These are phyloP conservation scores for Tetrahymena thermophila DNA, from an alignment of 73 alveolate genomes.

Conservation along the genomic window DNA sequence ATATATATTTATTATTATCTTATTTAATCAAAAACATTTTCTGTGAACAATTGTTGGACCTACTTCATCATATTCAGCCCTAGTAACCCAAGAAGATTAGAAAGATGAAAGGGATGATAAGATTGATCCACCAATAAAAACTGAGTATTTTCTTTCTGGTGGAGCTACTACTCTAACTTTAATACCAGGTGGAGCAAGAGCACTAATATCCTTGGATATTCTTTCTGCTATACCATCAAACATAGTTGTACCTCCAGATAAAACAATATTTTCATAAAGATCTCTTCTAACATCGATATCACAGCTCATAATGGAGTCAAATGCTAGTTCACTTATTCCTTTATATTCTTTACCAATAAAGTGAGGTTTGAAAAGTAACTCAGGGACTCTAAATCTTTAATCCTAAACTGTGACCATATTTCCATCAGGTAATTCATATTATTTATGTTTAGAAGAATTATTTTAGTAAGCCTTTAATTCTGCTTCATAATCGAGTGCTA, in stretches of 20 bases:
- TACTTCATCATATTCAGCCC: constrained; percentile 92
- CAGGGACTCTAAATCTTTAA: constrained; percentile 77
- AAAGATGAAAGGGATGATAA: constrained; percentile 83
- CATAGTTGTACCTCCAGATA: constrained; percentile 85
- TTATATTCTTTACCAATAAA: constrained; percentile 49
- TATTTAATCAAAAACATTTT: constrained; percentile 64
- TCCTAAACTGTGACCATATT: constrained; percentile 11
- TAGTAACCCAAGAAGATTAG: constrained; percentile 94
- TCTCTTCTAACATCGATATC: constrained; percentile 80
- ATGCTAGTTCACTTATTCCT: constrained; percentile 71
- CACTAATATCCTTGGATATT: constrained; percentile 72
- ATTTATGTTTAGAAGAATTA: constrained; percentile 13
- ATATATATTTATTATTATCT: neutral
- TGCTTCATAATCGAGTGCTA: constrained; percentile 15
- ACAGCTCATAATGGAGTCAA: constrained; percentile 70
- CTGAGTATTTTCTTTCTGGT: constrained; percentile 94
- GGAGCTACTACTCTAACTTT: constrained; percentile 85
- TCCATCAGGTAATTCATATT: constrained; percentile 45
- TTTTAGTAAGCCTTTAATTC: constrained; percentile 13
- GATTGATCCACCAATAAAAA: constrained; percentile 96
- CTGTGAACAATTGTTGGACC: constrained; percentile 96
- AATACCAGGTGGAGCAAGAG: constrained; percentile 72
- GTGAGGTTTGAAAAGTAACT: constrained; percentile 76
- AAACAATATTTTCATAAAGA: constrained; percentile 67
- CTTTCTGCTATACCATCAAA: constrained; percentile 82